These are phyloP conservation scores for Fagus crenata DNA, from an alignment of 306 rosid species.

Conservation along the genomic window DNA sequence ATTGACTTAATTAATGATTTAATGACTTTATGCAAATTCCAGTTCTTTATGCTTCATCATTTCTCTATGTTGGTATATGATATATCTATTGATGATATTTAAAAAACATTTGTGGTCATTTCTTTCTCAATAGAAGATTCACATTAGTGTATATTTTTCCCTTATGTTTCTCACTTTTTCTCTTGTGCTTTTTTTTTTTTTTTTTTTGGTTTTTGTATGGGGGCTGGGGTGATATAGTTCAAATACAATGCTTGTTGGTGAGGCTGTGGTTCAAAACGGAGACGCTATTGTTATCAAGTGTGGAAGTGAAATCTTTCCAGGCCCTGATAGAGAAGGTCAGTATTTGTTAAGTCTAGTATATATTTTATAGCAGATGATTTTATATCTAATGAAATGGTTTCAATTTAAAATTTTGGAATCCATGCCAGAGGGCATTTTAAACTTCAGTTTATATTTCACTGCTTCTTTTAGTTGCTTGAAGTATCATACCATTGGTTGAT, in stretches of 20 bases:
- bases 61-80: background rate
- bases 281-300: conserved; percentile 49
- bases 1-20: background rate
- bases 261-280: conserved; percentile 44
- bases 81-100: background rate
- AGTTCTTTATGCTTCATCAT: background rate
- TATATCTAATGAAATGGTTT: background rate
- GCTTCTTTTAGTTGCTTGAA: background rate
- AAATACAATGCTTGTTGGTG: conserved; percentile 62
- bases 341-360: conserved; percentile 13
- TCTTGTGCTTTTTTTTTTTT: conserved; percentile 11
- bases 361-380: background rate
- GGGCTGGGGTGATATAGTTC: conserved; percentile 42
- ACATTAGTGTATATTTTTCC: background rate
- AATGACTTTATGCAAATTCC: background rate
- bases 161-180: conserved; percentile 4
- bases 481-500: background rate
- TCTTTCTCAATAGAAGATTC: background rate
- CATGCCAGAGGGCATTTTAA: background rate
- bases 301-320: conserved; percentile 71
- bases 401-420: background rate
- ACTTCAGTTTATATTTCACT: background rate
- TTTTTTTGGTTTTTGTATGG: conserved; percentile 4
- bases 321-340: conserved; percentile 65
- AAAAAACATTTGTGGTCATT: background rate